phyloP scores from a whole-genome alignment of 2,329 filamentous ascomycete species.

The Claviceps paspali region DNA sequence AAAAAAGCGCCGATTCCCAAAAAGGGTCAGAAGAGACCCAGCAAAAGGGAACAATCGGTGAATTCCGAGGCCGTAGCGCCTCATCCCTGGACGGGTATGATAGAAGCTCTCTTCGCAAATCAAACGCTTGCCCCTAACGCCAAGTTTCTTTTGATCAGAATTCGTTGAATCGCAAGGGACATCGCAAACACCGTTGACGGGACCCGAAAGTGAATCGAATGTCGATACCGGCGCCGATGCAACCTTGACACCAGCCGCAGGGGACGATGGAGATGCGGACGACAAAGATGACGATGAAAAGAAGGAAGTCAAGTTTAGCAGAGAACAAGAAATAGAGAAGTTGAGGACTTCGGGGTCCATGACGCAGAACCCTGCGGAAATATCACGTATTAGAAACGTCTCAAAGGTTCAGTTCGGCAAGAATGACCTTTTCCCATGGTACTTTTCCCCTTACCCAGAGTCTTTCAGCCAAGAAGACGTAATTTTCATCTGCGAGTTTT shows the following conservation, averaged over 20 bases:
- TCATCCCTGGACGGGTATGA: constrained; percentile 31
- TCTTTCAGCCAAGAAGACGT: constrained; percentile 76
- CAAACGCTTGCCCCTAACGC: background rate
- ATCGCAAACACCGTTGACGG: constrained; percentile 27
- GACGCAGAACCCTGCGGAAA: constrained; percentile 97
- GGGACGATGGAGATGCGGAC: constrained; percentile 40
- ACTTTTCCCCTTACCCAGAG: constrained; percentile 94
- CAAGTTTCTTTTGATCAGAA: constrained; percentile 15
- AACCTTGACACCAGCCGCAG: constrained; percentile 27
- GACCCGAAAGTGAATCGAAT: constrained; percentile 29
- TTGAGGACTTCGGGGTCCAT: constrained; percentile 88
- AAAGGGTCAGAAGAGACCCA: constrained; percentile 38
- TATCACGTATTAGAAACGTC: constrained; percentile 89
- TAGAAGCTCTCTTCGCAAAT: background rate
- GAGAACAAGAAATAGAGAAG: constrained; percentile 92
- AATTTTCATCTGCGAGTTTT: constrained; percentile 96
- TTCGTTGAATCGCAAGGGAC: constrained; percentile 32
- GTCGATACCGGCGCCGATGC: constrained; percentile 27
- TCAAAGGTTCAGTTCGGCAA: constrained; percentile 88
- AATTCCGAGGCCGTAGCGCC: constrained; percentile 38
- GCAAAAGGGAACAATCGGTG: constrained; percentile 40
- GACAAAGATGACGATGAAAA: constrained; percentile 30
- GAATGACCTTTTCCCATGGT: constrained; percentile 91
- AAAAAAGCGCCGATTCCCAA: constrained; percentile 46
- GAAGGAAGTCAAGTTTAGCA: constrained; percentile 44